These are phyloP conservation scores for Leccinum pachyderme DNA, from an alignment of 1,284 basidiomycete species.

Conservation along the genomic window DNA sequence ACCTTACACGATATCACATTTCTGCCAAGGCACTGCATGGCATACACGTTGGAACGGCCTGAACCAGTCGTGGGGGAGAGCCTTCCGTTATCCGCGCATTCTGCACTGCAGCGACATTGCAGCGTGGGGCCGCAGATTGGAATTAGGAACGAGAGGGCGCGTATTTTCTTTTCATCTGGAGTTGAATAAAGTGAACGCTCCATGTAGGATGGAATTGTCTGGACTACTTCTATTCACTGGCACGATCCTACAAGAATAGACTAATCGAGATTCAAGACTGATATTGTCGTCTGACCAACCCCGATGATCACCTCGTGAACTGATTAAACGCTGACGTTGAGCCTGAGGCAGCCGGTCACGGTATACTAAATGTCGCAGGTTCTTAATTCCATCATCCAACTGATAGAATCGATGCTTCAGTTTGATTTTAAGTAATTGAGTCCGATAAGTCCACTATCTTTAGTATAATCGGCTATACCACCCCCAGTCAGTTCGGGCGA, in stretches of 20 bases:
- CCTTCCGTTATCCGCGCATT: not conserved
- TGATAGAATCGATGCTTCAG: not conserved
- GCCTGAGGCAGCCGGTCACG: not conserved
- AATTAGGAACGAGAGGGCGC: not conserved
- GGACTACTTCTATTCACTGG: not conserved
- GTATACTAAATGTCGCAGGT: not conserved
- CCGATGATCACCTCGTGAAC: no score
- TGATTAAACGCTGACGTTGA: not conserved
- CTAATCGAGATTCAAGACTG: not conserved
- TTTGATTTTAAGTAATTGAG: not conserved
- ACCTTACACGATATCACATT: not conserved
- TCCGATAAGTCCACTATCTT: not conserved
- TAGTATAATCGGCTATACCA: not conserved
- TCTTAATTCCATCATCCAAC: not conserved
- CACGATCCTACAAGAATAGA: not conserved
- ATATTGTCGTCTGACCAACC: not conserved
- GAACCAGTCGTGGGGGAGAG: not conserved
- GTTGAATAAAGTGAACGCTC: not conserved
- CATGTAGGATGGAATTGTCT: not conserved
- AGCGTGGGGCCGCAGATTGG: not conserved
- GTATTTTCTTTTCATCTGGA: not conserved
- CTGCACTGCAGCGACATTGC: not conserved
- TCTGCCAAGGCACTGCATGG: not conserved
- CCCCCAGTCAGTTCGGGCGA: no score
- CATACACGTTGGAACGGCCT: not conserved